These are phyloP conservation scores for Fusarium liriodendri DNA, from an alignment of 2,329 filamentous ascomycete genomes.

Conservation along the genomic window DNA sequence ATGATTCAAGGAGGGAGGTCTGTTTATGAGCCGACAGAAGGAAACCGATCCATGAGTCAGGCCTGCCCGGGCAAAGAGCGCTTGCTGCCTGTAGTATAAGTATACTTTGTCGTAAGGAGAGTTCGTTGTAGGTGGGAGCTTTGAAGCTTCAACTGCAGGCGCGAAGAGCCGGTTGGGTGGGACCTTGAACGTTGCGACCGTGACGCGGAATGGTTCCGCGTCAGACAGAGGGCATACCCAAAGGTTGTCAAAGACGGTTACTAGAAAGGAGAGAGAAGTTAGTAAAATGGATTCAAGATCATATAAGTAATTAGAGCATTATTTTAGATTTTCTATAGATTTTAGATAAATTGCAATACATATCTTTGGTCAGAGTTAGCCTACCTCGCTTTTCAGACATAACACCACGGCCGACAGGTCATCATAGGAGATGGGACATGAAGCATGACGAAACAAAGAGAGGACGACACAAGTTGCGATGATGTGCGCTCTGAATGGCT, in stretches of 20 bases:
- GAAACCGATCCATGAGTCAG: slow-evolving; percentile 17
- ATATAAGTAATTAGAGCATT: background rate
- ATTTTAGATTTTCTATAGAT: background rate
- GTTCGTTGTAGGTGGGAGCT: slow-evolving; percentile 1
- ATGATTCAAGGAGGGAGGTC: slow-evolving; percentile 6
- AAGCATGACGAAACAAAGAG: background rate
- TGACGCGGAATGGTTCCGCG: slow-evolving; percentile 32
- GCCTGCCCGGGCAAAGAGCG: background rate
- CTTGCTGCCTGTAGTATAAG: background rate
- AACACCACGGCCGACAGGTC: background rate
- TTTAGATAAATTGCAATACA: background rate
- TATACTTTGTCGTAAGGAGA: background rate
- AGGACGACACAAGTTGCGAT: too few relatives aligned
- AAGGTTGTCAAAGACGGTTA: background rate
- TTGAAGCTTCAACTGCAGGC: slow-evolving; percentile 26
- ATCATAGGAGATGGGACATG: background rate
- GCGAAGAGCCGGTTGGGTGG: slow-evolving; percentile 23
- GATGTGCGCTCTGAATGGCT: background rate
- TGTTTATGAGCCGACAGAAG: slow-evolving; percentile 9
- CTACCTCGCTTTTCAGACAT: background rate
- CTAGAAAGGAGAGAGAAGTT: background rate
- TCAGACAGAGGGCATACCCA: background rate
- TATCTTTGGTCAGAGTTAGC: background rate
- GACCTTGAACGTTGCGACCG: background rate
- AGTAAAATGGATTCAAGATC: background rate